phyloP scores from a whole-genome alignment of 225 moss, liverwort and hornwort species.

The Anthoceros angustus region DNA sequence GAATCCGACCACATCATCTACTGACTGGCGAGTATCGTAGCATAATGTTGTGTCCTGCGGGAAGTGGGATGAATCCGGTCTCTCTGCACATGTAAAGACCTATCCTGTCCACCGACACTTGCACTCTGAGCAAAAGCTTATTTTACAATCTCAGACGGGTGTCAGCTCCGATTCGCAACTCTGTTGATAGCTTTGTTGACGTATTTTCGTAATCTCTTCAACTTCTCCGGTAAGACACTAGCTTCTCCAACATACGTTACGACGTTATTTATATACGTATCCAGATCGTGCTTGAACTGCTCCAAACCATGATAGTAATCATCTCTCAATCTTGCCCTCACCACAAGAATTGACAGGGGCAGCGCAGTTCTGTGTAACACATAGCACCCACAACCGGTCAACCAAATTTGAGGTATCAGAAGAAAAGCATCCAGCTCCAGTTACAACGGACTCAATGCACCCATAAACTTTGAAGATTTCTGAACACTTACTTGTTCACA shows the following conservation, averaged over 20 bases:
- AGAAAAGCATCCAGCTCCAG: background rate
- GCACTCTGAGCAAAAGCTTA: background rate
- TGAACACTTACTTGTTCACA: constrained; percentile 16
- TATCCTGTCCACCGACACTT: background rate
- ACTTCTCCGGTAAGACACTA: constrained; percentile 30
- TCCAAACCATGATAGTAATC: constrained; percentile 73
- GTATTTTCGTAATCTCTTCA: constrained; percentile 25
- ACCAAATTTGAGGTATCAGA: background rate
- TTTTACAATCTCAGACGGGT: constrained; percentile 1
- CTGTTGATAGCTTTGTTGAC: background rate
- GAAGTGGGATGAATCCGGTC: background rate
- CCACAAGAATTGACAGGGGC: constrained; percentile 61
- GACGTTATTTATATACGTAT: constrained; percentile 45
- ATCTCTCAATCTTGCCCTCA: constrained; percentile 52
- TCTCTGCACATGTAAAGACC: background rate
- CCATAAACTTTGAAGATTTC: background rate
- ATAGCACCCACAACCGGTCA: background rate
- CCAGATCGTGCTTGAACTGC: constrained; percentile 63
- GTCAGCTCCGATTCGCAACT: background rate
- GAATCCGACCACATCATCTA: too few species aligned
- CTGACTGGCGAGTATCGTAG: too few species aligned
- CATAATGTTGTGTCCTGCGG: background rate
- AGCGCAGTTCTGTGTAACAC: constrained; percentile 38
- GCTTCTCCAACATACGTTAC: constrained; percentile 36
- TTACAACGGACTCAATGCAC: background rate